Conservation (phyloP, 1,139 yeast species). For the Zhuliangozyma blackwelliae region DNA sequence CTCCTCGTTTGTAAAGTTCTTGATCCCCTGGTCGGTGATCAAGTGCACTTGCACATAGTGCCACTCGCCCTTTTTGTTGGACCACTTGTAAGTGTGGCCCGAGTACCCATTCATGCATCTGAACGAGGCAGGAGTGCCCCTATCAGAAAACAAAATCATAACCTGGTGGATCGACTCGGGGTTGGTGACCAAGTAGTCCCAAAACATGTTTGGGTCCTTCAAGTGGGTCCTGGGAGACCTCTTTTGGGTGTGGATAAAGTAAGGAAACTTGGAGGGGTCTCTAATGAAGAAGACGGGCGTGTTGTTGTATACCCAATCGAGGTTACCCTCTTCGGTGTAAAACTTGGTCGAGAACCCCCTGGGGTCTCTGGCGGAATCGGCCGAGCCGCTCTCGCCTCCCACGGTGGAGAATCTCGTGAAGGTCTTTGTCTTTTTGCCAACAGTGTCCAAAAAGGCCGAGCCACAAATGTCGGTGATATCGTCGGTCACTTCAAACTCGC, state of each 20-base stretch:
- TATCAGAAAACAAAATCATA: constrained; percentile 56
- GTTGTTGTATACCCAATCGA: constrained; percentile 87
- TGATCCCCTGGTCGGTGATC: constrained; percentile 56
- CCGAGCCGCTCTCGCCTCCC: constrained; percentile 82
- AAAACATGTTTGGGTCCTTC: constrained; percentile 71
- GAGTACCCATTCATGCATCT: constrained; percentile 70
- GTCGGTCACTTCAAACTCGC: constrained; percentile 77
- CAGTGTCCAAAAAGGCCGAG: constrained; percentile 65
- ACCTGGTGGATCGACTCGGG: constrained; percentile 67
- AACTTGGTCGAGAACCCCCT: constrained; percentile 82
- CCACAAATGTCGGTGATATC: constrained; percentile 71
- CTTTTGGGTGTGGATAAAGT: constrained; percentile 82
- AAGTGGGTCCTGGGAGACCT: constrained; percentile 78
- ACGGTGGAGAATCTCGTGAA: constrained; percentile 84
- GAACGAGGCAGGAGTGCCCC: constrained; percentile 66
- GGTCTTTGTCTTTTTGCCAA: constrained; percentile 73
- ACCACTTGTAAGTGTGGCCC: constrained; percentile 69
- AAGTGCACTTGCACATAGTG: constrained; percentile 63
- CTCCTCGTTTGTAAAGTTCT: constrained; percentile 52
- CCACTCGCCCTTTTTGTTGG: constrained; percentile 64
- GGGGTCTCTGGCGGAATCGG: constrained; percentile 88
- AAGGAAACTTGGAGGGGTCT: constrained; percentile 85
- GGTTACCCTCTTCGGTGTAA: constrained; percentile 83
- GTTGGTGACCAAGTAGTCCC: constrained; percentile 63
- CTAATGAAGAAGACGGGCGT: constrained; percentile 85